Evolutionary conservation across 2,329 filamentous ascomycete species (phyloP).

Genomic region (Alternaria triticimaculans): DNA sequence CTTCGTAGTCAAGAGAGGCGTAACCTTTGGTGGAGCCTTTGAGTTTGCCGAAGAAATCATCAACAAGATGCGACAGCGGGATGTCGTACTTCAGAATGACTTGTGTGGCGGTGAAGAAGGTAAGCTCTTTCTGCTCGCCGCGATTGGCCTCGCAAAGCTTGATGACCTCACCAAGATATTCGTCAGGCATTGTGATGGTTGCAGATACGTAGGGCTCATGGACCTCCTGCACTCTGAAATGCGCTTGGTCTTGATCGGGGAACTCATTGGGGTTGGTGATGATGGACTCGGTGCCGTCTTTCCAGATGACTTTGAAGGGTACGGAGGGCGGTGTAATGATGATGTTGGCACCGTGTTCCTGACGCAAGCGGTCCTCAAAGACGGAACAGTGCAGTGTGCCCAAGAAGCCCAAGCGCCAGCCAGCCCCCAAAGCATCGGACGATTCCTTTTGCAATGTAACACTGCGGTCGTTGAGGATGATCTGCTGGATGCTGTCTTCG

Average conservation of each 20-base stretch:
- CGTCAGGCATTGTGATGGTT: constrained; percentile 89
- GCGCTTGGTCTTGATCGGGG: constrained; percentile 71
- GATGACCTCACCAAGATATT: constrained; percentile 92
- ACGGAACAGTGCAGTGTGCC: constrained; percentile 99
- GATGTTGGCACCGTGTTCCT: constrained; percentile 92
- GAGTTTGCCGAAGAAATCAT: constrained; percentile 96
- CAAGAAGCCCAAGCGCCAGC: constrained; percentile 92
- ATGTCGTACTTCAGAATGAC: constrained; percentile 94
- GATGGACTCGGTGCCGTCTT: constrained; percentile 76
- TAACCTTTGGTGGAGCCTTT: constrained; percentile 96
- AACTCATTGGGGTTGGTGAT: constrained; percentile 89
- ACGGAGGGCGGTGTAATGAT: constrained; percentile 97
- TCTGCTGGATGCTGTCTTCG: constrained; percentile 91
- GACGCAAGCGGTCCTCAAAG: constrained; percentile 91
- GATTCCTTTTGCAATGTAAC: constrained; percentile 94
- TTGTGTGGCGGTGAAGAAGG: constrained; percentile 90
- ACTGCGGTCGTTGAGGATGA: constrained; percentile 92
- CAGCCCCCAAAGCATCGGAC: constrained; percentile 89
- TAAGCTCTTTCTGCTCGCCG: constrained; percentile 83
- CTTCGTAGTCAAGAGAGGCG: constrained; percentile 94
- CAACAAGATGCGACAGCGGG: constrained; percentile 86
- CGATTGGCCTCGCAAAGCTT: constrained; percentile 91
- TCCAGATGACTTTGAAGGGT: constrained; percentile 84
- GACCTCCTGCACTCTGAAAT: constrained; percentile 63
- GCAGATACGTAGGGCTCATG: constrained; percentile 79